Conservation (phyloP, 352 stramenopile genomes). For the Phytophthora pseudosyringae region DNA sequence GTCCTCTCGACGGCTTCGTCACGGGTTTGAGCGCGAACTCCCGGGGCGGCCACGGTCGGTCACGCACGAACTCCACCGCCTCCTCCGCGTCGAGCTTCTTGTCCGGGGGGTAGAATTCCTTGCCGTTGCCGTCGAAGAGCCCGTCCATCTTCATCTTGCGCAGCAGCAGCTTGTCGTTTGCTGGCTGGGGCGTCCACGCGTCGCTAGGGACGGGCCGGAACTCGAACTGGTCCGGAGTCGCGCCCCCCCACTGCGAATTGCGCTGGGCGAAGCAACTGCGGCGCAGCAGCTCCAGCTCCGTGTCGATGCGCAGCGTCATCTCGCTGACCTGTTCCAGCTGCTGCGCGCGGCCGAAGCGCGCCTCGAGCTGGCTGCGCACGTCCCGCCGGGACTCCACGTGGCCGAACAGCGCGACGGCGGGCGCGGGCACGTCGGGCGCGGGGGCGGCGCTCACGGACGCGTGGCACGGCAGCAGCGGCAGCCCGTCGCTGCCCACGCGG, state of each 20-base stretch:
- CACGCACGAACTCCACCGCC: conserved; percentile 50
- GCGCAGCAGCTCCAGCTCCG: conserved; percentile 74
- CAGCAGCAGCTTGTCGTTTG: conserved; percentile 46
- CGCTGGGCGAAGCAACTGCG: conserved; percentile 77
- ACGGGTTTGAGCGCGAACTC: conserved; percentile 76
- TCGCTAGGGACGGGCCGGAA: conserved; percentile 32
- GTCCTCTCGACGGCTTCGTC: conserved; percentile 46
- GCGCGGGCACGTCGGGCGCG: neutral
- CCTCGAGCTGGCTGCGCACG: conserved; percentile 54
- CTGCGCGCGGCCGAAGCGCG: conserved; percentile 46
- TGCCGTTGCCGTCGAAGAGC: conserved; percentile 15
- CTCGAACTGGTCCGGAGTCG: conserved; percentile 60
- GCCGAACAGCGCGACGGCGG: conserved; percentile 40
- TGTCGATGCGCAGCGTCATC: conserved; percentile 81
- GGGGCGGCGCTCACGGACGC: conserved; percentile 12
- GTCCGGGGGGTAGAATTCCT: conserved; percentile 21
- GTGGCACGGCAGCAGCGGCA: conserved; percentile 43
- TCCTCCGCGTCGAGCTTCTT: conserved; percentile 29
- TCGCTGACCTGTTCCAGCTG: conserved; percentile 51
- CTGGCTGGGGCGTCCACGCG: conserved; percentile 50
- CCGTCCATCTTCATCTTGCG: conserved; percentile 48
- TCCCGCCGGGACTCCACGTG: conserved; percentile 24
- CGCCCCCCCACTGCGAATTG: conserved; percentile 67
- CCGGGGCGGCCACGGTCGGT: conserved; percentile 75
- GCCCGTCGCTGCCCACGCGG: conserved; percentile 34